phyloP scores from a whole-genome alignment of 768 basidiomycete species.

The Lactarius sanguifluus region DNA sequence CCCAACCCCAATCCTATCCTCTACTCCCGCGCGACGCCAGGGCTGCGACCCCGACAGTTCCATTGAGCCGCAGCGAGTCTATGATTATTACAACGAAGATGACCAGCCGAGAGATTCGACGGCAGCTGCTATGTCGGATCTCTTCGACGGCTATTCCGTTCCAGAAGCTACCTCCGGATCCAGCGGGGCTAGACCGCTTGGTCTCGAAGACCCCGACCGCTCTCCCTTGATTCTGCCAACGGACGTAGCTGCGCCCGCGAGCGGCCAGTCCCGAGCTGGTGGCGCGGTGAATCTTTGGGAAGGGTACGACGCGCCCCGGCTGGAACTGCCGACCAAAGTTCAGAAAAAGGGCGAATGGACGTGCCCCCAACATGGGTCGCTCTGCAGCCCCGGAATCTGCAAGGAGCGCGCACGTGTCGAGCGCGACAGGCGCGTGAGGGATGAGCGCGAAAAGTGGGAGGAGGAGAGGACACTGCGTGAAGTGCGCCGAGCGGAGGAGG shows the following conservation, averaged over 20 bases:
- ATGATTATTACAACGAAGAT: constrained; percentile 16
- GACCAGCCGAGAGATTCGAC: background rate
- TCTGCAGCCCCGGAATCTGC: constrained; percentile 24
- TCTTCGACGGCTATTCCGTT: background rate
- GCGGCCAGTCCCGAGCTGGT: background rate
- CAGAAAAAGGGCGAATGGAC: background rate
- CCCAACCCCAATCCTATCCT: background rate
- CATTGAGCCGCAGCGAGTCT: background rate
- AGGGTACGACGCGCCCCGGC: constrained; percentile 1
- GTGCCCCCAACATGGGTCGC: constrained; percentile 19
- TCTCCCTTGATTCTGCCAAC: background rate
- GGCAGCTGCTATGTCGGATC: background rate
- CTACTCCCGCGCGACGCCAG: background rate
- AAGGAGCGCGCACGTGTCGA: background rate
- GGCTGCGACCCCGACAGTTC: background rate
- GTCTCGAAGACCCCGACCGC: background rate
- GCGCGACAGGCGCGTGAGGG: background rate
- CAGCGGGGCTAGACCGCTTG: background rate
- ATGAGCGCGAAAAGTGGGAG: constrained; percentile 7
- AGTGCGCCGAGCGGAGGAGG: background rate
- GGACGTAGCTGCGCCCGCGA: background rate
- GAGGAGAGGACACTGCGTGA: background rate
- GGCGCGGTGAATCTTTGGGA: background rate
- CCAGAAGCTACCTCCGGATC: background rate
- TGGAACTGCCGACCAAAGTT: constrained; percentile 2